Percentiles rank a stretch among this genome's conserved stretches.
These are phyloP conservation scores for Diaporthe amygdali DNA, from an alignment of 2,329 filamentous ascomycete genomes.

Conservation along the genomic window DNA sequence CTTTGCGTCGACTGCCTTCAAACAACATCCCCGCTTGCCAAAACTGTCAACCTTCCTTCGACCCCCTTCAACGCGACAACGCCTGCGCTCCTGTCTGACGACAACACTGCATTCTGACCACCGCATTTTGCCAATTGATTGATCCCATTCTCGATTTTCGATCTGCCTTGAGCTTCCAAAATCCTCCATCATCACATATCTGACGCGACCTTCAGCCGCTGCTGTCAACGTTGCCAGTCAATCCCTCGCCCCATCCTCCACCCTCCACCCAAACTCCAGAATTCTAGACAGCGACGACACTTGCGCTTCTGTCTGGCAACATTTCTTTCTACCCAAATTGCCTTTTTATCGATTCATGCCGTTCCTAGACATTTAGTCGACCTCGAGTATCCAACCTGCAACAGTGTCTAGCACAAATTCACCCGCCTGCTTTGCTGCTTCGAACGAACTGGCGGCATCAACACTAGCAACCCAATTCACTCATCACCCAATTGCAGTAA, in stretches of 20 bases:
- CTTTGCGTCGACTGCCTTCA: not conserved
- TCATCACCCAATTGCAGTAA: not conserved
- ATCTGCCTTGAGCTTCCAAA: not conserved
- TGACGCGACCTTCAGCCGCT: not conserved
- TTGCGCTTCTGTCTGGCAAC: not conserved
- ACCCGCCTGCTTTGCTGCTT: not conserved
- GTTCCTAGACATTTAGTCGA: not conserved
- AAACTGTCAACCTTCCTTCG: not conserved
- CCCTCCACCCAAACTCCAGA: not conserved
- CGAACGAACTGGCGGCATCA: not conserved
- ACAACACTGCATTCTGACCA: not conserved
- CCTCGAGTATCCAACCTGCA: not conserved
- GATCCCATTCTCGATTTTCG: not conserved
- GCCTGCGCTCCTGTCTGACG: not conserved
- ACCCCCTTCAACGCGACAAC: not conserved
- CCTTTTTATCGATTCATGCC: not conserved
- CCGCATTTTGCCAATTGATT: not conserved
- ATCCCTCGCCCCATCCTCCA: not conserved
- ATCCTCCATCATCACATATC: not conserved
- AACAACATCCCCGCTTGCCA: not conserved
- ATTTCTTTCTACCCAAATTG: not conserved
- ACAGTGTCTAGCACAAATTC: not conserved
- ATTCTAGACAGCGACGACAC: not conserved
- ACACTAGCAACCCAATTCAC: not conserved
- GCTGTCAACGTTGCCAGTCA: not conserved